Conservation (phyloP, 345 rosid genomes). For the Dimocarpus longan region DNA sequence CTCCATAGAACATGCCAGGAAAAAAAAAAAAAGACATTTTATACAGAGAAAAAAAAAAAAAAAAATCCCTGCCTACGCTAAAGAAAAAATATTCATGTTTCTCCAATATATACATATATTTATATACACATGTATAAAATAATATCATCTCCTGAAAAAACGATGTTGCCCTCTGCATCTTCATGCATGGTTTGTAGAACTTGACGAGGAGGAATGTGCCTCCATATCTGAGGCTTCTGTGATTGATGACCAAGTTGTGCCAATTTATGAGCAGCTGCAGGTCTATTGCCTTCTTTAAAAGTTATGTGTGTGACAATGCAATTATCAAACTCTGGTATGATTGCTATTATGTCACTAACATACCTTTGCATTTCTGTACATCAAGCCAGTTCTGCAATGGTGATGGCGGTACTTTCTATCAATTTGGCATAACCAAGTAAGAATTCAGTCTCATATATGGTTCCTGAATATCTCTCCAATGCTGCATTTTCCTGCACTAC, state of each 20-base stretch:
- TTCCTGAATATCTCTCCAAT: conserved; percentile 83
- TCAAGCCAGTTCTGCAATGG: conserved; percentile 65
- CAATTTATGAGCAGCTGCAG: conserved; percentile 53
- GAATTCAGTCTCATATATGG: conserved; percentile 77
- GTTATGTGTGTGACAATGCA: conserved; percentile 50
- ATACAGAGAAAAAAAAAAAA: neutral
- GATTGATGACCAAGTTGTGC: conserved; percentile 69
- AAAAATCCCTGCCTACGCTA: neutral
- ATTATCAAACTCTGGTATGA: conserved; percentile 56
- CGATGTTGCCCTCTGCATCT: conserved; percentile 68
- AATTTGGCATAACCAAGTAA: conserved; percentile 77
- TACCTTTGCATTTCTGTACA: conserved; percentile 47
- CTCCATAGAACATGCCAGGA: neutral
- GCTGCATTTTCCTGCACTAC: conserved; percentile 56
- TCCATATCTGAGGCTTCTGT: conserved; percentile 61
- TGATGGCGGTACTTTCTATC: conserved; percentile 67
- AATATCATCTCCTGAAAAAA: conserved; percentile 40
- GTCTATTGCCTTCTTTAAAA: conserved; percentile 77
- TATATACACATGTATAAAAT: too few relatives aligned
- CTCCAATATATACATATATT: too few relatives aligned
- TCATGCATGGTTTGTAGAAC: conserved; percentile 60
- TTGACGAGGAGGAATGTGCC: conserved; percentile 51
- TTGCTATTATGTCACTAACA: conserved; percentile 47
- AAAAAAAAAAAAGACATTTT: too few relatives aligned
- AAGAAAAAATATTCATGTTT: neutral